A percentile compares a stretch with the other conserved stretches of the same genome.
Conservation (phyloP, 2,329 filamentous ascomycete genomes). For the Tolypocladium tropicale region DNA sequence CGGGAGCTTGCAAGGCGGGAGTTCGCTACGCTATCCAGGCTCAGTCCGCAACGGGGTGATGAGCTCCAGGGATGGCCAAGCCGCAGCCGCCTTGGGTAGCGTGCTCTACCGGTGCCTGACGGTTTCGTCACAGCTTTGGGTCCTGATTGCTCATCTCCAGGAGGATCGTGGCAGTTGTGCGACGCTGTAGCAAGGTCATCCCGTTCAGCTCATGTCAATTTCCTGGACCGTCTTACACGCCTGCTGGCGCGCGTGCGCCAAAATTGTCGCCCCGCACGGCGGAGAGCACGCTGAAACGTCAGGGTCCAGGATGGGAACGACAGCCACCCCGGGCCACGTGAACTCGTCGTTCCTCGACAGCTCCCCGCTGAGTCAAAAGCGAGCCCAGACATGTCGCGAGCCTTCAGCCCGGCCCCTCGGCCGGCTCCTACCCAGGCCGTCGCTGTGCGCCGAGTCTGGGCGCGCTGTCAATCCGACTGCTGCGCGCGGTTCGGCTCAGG, state of each 20-base stretch:
- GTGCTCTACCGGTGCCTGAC: too few relatives aligned
- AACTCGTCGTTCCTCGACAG: background rate
- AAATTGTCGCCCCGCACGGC: background rate
- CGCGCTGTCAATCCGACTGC: background rate
- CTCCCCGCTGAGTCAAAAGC: background rate
- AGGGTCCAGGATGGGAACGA: background rate
- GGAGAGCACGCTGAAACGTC: slow-evolving; percentile 2
- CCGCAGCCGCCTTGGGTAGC: too few relatives aligned
- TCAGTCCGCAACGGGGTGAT: too few relatives aligned
- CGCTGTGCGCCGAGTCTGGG: background rate
- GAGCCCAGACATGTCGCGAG: background rate
- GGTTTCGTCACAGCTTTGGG: background rate
- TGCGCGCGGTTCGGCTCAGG: background rate
- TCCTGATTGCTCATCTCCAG: background rate
- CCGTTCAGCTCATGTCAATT: background rate
- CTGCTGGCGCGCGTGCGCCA: background rate
- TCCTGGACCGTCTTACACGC: background rate
- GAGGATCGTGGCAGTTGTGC: background rate
- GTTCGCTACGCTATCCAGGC: too few relatives aligned
- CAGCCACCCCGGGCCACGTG: background rate
- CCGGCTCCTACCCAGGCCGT: background rate
- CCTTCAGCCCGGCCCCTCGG: background rate
- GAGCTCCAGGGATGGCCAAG: too few relatives aligned
- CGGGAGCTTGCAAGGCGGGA: too few relatives aligned
- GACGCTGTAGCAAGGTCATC: background rate